These are phyloP conservation scores for Rhododendron molle DNA, from an alignment of 148 eudicot species.

Conservation along the genomic window DNA sequence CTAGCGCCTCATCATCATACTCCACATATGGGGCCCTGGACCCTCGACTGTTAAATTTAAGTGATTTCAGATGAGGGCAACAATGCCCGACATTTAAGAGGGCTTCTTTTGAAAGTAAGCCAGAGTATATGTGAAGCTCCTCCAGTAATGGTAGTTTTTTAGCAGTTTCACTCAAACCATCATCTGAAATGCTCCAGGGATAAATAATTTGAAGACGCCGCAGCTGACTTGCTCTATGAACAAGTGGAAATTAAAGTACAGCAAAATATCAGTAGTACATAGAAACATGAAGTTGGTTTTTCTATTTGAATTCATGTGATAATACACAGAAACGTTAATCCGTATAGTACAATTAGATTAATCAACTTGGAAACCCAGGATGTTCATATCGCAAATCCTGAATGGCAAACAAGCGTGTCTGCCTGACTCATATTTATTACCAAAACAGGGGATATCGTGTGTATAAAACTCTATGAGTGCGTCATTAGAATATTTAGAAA, in stretches of 20 bases:
- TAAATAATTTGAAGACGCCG: constrained; percentile 48
- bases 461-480: background rate
- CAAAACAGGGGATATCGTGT: background rate
- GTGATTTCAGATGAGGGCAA: constrained; percentile 53
- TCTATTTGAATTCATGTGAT: background rate
- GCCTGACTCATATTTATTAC: background rate
- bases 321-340: background rate
- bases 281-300: background rate
- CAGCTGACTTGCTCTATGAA: constrained; percentile 52
- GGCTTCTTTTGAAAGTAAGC: constrained; percentile 19
- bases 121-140: constrained; percentile 49
- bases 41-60: constrained; percentile 39
- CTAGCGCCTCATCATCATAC: constrained; percentile 40
- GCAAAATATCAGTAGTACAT: background rate
- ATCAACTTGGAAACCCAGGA: background rate
- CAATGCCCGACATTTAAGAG: constrained; percentile 31
- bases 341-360: background rate
- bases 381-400: background rate
- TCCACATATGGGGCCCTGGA: constrained; percentile 26
- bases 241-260: background rate
- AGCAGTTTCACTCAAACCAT: constrained; percentile 39
- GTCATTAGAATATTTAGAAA: background rate
- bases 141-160: constrained; percentile 47
- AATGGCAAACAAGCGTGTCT: background rate
- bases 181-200: constrained; percentile 38